Percentiles rank a stretch among this genome's conserved stretches.
phyloP scores from a whole-genome alignment of 2,329 filamentous ascomycete species.

The Sporothrix euskadiensis region DNA sequence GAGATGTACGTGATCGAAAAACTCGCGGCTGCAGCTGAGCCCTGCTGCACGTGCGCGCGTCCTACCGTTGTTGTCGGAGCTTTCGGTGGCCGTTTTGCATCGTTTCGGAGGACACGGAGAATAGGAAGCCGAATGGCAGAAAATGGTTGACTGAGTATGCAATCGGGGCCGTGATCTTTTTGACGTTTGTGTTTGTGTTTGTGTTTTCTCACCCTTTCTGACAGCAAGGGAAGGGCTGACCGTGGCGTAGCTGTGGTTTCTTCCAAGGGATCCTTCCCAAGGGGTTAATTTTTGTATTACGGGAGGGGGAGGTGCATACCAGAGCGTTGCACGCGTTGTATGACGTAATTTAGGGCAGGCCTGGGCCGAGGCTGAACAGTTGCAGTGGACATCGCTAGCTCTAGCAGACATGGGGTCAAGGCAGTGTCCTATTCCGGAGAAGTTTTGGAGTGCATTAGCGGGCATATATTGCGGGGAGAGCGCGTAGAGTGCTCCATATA shows the following conservation, averaged over 20 bases:
- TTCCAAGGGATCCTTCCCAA: constrained; percentile 10
- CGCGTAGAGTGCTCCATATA: background rate
- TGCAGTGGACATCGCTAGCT: constrained; percentile 4
- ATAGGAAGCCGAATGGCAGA: background rate
- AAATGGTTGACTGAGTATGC: background rate
- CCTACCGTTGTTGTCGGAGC: constrained; percentile 8
- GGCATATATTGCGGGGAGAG: constrained; percentile 3
- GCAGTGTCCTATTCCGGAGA: no score
- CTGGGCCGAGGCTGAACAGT: constrained; percentile 8
- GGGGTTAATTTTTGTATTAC: background rate
- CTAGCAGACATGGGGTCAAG: background rate
- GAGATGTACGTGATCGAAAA: background rate
- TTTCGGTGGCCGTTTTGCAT: background rate
- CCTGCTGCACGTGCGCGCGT: background rate
- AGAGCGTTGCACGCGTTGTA: constrained; percentile 13
- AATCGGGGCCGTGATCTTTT: background rate
- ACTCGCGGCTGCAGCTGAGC: background rate
- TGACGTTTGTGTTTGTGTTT: background rate
- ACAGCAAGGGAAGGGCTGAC: background rate
- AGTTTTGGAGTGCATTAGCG: constrained; percentile 16
- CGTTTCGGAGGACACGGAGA: background rate
- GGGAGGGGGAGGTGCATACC: constrained; percentile 10
- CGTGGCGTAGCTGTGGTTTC: background rate
- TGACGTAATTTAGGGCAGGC: constrained; percentile 20
- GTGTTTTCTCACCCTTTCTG: background rate